Conservation (phyloP, 768 basidiomycete genomes). For the Lentinula sp. region DNA sequence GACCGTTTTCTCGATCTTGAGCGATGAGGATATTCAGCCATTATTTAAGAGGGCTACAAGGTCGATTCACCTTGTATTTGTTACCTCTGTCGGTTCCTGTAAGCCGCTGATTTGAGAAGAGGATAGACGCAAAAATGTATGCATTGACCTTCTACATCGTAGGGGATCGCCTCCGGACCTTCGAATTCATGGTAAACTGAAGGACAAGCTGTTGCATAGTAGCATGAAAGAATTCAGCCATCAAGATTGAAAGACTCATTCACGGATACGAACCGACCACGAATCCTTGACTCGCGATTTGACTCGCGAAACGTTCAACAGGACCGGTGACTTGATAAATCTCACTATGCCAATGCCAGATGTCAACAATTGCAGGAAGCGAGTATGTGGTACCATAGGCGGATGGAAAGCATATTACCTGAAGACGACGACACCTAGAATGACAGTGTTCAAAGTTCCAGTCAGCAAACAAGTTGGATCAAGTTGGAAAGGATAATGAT, state of each 20-base stretch:
- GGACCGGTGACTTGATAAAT: slow-evolving; percentile 97
- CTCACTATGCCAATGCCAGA: slow-evolving; percentile 44
- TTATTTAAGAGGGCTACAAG: slow-evolving; percentile 1
- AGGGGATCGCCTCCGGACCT: slow-evolving; percentile 82
- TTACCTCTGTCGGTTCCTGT: slow-evolving; percentile 88
- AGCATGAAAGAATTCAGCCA: background rate
- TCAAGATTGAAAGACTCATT: background rate
- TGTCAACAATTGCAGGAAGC: background rate
- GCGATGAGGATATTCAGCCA: slow-evolving; percentile 2
- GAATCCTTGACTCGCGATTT: slow-evolving; percentile 83
- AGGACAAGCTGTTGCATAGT: slow-evolving; percentile 53
- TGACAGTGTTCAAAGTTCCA: background rate
- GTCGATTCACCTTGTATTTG: slow-evolving; percentile 64
- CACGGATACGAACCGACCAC: slow-evolving; percentile 56
- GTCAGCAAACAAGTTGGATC: background rate
- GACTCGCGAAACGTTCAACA: slow-evolving; percentile 86
- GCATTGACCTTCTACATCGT: slow-evolving; percentile 70
- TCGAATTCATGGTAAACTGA: slow-evolving; percentile 91
- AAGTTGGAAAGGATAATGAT: background rate
- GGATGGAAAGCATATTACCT: slow-evolving; percentile 36
- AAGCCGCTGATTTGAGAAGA: background rate
- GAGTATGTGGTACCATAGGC: background rate
- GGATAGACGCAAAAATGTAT: too few species aligned
- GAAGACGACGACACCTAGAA: slow-evolving; percentile 75
- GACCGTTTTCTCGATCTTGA: slow-evolving; percentile 80